Base-by-base conservation (phyloP, 2,329 filamentous ascomycete genomes). In the Coniochaeta sp. region DNA sequence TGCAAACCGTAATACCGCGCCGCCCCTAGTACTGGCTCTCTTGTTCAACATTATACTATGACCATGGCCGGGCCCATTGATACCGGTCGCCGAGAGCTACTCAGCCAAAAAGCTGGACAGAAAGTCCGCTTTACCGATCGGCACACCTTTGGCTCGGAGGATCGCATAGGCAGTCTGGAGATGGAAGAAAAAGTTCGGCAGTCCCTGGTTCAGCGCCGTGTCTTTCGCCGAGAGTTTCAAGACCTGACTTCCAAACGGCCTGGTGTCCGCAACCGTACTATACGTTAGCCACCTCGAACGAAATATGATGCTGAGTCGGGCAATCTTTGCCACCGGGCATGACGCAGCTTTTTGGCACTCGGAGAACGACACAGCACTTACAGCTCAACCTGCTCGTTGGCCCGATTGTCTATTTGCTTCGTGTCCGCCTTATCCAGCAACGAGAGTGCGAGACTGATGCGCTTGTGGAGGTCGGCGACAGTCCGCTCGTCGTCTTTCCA, bases 111-210 rank as follows among this genome's bases (percentile, higher is more conserved):
- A 65, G 44, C 42, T 52, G 10, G 17, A 19, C 61, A 85, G 64
- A 64, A 76, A 87, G 65, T 87, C 82, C 36, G 66, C 55, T 71
- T 86, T 86, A 2, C 82, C 83, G 16, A 88, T n/a, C 0, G 77
- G 77, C 28, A 87, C 81, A 0, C 84, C 84, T 69, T 81, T 76
- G 55, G 75, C 75, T 50, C 85, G 73, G 66, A 88, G 67, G 58
- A 88, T 80, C 2, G 71, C 75, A 69, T 88, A 88, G 10, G 82
- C 79, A 16, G 77, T 82, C 12, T 74, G 75, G 12, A 81, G 61
- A 64, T 88, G 85, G 64, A 88, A 88, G 70, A 78, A 86, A 64
- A 86, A 79, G 66, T 87, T 86, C 3, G 84, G 82, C 26, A 85
- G 67, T 2, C 59, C 61, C 19, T 65, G 60, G 34, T 61, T 61